Conservation (phyloP, 2,329 filamentous ascomycete genomes). For the Aspergillus floridensis region DNA sequence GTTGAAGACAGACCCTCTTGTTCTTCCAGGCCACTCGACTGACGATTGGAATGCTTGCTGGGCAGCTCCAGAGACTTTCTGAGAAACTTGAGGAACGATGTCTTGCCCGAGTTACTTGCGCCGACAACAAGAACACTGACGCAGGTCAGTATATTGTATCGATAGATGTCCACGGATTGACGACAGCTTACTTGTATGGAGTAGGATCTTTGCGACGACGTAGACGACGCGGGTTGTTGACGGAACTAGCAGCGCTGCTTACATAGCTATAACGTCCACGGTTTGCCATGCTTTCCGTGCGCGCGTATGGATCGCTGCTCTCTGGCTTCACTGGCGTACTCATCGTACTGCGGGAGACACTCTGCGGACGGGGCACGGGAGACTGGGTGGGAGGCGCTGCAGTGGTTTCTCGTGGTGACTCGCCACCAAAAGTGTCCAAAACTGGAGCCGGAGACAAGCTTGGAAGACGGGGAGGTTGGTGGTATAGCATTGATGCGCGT, state of each 20-base stretch:
- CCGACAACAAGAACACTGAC: constrained; percentile 84
- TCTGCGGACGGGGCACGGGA: constrained; percentile 25
- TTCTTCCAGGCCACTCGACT: constrained; percentile 57
- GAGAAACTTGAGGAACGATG: constrained; percentile 94
- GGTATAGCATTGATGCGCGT: constrained; percentile 58
- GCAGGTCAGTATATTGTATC: constrained; percentile 4
- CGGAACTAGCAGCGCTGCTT: constrained; percentile 82
- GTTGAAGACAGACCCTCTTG: constrained; percentile 54
- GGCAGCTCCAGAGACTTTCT: constrained; percentile 79
- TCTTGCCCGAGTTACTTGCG: constrained; percentile 84
- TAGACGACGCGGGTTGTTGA: constrained; percentile 89
- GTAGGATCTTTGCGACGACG: constrained; percentile 95
- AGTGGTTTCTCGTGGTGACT: constrained; percentile 61
- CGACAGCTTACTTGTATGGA: constrained; percentile 83
- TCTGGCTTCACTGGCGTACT: constrained; percentile 35
- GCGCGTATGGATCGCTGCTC: constrained; percentile 69
- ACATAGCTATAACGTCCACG: constrained; percentile 95
- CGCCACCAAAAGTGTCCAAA: constrained; percentile 60
- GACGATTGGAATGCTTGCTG: constrained; percentile 64
- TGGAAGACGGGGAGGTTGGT: constrained; percentile 57
- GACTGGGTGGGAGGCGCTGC: constrained; percentile 51
- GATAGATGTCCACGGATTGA: neutral
- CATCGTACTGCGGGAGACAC: constrained; percentile 23
- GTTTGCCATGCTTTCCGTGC: constrained; percentile 93
- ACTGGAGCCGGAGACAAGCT: constrained; percentile 47